Conservation (phyloP, 352 stramenopile species). For the Aphanomyces astaci region DNA sequence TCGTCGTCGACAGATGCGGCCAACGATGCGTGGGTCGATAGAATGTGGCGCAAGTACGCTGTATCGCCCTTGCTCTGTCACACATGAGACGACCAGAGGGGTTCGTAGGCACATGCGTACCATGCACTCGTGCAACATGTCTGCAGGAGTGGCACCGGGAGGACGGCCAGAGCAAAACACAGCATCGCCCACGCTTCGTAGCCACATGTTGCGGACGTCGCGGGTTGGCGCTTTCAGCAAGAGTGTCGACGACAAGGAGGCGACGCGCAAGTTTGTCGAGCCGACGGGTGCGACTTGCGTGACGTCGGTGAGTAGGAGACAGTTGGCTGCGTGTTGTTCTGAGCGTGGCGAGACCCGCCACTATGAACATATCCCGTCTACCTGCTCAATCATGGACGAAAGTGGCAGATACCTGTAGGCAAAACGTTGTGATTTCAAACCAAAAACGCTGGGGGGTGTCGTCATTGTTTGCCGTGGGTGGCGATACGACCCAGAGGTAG, state of each 20-base stretch:
- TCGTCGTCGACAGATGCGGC: constrained; percentile 27
- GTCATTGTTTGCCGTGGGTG: neutral
- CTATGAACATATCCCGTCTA: neutral
- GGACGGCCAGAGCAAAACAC: constrained; percentile 14
- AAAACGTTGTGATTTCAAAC: constrained; percentile 7
- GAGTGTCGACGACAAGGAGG: neutral
- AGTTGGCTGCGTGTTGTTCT: neutral
- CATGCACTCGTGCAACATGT: constrained; percentile 5
- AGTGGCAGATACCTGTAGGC: constrained; percentile 5
- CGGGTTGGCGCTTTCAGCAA: neutral
- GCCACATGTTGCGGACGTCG: constrained; percentile 6
- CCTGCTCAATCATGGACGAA: too few species aligned
- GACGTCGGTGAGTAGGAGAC: neutral
- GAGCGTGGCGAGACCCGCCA: neutral
- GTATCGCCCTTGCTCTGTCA: neutral
- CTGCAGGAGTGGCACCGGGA: neutral
- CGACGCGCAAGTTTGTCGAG: neutral
- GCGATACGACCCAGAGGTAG: neutral
- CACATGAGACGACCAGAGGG: neutral
- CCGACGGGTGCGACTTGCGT: neutral
- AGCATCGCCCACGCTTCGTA: constrained; percentile 9
- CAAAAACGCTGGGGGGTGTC: neutral
- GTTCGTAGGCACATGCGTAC: neutral
- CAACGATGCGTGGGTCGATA: neutral
- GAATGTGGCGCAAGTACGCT: neutral